These are phyloP conservation scores for Colletotrichum lentis DNA, from an alignment of 2,329 filamentous ascomycete genomes.

Conservation along the genomic window DNA sequence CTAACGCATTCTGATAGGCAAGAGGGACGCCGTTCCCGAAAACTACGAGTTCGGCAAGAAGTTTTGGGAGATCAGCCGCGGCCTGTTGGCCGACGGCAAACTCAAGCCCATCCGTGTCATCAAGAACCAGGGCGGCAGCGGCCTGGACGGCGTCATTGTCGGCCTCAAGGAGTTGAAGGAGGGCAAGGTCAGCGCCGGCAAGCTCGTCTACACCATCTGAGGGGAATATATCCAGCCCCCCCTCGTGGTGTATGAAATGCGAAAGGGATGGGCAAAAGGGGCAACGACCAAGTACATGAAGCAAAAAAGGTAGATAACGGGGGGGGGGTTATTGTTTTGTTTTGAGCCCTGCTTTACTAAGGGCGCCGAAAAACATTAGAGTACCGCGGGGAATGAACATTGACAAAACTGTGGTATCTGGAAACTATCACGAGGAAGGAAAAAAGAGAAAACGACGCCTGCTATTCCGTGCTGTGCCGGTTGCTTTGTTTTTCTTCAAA, in stretches of 20 bases:
- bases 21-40: conserved; percentile 35
- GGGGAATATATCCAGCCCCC: not conserved
- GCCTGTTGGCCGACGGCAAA: conserved; percentile 48
- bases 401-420: conserved; percentile 28
- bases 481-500: not conserved
- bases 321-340: too few relatives aligned
- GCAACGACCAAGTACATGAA: not conserved
- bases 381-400: conserved; percentile 5
- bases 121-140: conserved; percentile 44
- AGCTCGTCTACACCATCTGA: conserved; percentile 52
- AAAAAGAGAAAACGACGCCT: not conserved
- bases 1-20: not conserved
- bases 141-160: conserved; percentile 47
- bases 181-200: conserved; percentile 51
- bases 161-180: conserved; percentile 47
- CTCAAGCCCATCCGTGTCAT: conserved; percentile 46
- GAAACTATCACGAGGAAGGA: not conserved
- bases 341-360: not conserved
- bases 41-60: conserved; percentile 47
- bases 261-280: not conserved
- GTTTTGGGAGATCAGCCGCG: conserved; percentile 47
- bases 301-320: not conserved
- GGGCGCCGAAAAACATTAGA: not conserved
- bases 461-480: not conserved
- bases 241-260: too few relatives aligned